These are phyloP conservation scores for Pyrenophora tritici-repentis DNA, from an alignment of 2,329 filamentous ascomycete species.

Conservation along the genomic window DNA sequence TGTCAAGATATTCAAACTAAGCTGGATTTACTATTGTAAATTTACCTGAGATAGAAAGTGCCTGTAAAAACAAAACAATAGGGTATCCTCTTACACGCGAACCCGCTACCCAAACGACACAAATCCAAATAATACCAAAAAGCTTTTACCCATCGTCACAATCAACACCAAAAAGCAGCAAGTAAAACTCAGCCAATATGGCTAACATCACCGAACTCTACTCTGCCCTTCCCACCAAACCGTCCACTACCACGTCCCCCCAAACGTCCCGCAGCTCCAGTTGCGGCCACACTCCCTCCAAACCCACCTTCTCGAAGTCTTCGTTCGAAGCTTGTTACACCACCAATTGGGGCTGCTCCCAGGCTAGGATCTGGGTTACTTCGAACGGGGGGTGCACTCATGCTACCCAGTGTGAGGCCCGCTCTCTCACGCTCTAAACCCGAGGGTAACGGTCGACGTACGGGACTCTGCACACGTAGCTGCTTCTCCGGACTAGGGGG, in stretches of 20 bases:
- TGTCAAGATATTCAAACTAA: no score
- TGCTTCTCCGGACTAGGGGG: slow-evolving; percentile 33
- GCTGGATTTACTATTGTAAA: no score
- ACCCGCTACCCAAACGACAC: no score
- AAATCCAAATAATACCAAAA: no score
- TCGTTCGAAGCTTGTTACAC: slow-evolving; percentile 41
- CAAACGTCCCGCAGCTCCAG: neutral
- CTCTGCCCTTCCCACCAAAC: neutral
- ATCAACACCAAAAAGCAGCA: neutral
- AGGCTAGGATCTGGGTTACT: slow-evolving; percentile 1
- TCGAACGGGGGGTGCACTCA: slow-evolving; percentile 40
- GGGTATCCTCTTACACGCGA: no score
- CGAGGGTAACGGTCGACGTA: slow-evolving; percentile 1
- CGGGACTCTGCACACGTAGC: slow-evolving; percentile 7
- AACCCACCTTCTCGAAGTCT: slow-evolving; percentile 41
- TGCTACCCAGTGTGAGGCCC: slow-evolving; percentile 19
- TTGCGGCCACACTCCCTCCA: slow-evolving; percentile 18
- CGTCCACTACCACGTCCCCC: neutral
- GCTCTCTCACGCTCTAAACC: slow-evolving; percentile 2
- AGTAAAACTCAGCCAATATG: slow-evolving; percentile 5
- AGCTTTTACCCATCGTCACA: no score
- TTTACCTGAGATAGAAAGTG: no score
- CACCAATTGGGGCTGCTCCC: slow-evolving; percentile 8
- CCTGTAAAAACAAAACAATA: no score
- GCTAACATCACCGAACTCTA: slow-evolving; percentile 12